Evolutionary conservation across 331 rosid species (phyloP), one percentile per base, ranked within the genome.

Genomic region (Stylosanthes scabra): DNA sequence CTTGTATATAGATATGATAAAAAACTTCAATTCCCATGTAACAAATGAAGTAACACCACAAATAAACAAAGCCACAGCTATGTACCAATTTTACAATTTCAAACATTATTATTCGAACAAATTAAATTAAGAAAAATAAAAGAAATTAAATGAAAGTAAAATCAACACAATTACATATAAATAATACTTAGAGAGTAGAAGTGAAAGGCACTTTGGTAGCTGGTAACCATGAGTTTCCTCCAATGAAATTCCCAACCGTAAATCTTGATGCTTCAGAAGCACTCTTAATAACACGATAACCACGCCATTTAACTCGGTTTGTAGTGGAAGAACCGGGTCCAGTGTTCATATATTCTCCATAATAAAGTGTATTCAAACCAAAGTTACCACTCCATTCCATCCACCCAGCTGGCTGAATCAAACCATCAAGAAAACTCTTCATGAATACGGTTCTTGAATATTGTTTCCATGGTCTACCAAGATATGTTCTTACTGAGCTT

Each of bases 251-350:
- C 0, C 6, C 67, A 15, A 71, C 84, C 0, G 74, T 75, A 42
- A 83, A 83, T 14, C 75, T 83, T 0, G 82, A 71, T 1, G 87
- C 84, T 29, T 83, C 87, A 1, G 79, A 45, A 44, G 82, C 82
- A 0, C 5, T 57, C 0, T 46, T 65, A 0, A 83, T 79, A 2
- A 75, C 76, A 70, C 27, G 87, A 61, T 75, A 83, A 3, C 84
- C 87, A 2, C 5, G 3, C 84, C 87, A 83, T 9, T 59, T 79
- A 11, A 83, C 87, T 1, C 87, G 27, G 8, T 40, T 66, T 31
- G 70, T 15, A 1, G 87, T 79, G 0, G 83, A 66, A 14, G 82
- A 79, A 34, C 84, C 84, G 3, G 55, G 70, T 7, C 87, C 87
- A 0, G 76, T 75, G 50, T 83, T 83, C 72, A 59, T 70, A 34